These are phyloP conservation scores for Pestalotiopsis sp. DNA, from an alignment of 2,329 filamentous ascomycete species.

Conservation along the genomic window DNA sequence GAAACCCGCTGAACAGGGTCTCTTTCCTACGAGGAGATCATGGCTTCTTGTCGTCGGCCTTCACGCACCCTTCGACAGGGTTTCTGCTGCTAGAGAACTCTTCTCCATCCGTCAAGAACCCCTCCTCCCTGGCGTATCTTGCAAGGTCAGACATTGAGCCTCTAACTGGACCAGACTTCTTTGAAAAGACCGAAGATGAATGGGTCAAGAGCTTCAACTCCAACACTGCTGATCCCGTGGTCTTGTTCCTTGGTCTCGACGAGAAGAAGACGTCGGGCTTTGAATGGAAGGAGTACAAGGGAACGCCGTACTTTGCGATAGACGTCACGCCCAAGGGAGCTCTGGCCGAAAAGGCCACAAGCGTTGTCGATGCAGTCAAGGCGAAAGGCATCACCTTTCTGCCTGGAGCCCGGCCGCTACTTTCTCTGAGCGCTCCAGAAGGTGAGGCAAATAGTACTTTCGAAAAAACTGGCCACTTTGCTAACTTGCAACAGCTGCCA, in stretches of 20 bases:
- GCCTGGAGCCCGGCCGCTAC: slow-evolving; percentile 49
- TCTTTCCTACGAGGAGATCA: slow-evolving; percentile 76
- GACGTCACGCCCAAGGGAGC: slow-evolving; percentile 78
- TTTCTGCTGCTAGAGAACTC: slow-evolving; percentile 83
- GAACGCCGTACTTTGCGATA: slow-evolving; percentile 84
- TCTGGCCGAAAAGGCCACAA: slow-evolving; percentile 63
- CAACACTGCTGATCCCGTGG: slow-evolving; percentile 63
- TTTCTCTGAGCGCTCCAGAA: slow-evolving; percentile 48
- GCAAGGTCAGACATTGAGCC: slow-evolving; percentile 68
- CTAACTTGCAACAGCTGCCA: slow-evolving; percentile 63
- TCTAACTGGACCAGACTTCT: slow-evolving; percentile 74
- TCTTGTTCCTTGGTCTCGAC: slow-evolving; percentile 85
- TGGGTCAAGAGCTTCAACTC: slow-evolving; percentile 76
- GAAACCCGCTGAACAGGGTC: slow-evolving; percentile 76
- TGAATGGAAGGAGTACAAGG: slow-evolving; percentile 71
- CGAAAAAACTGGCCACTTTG: slow-evolving; percentile 6
- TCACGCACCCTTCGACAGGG: slow-evolving; percentile 64
- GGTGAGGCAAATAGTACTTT: slow-evolving; percentile 35
- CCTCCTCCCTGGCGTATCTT: slow-evolving; percentile 67
- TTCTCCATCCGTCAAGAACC: slow-evolving; percentile 68
- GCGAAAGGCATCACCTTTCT: slow-evolving; percentile 66
- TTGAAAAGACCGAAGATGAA: slow-evolving; percentile 72
- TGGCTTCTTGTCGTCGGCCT: slow-evolving; percentile 69
- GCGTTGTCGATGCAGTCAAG: slow-evolving; percentile 61
- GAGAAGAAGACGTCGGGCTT: slow-evolving; percentile 58